Evolutionary conservation across 441 rosid genomes (phyloP).

Genomic region (Populus tomentosa): DNA sequence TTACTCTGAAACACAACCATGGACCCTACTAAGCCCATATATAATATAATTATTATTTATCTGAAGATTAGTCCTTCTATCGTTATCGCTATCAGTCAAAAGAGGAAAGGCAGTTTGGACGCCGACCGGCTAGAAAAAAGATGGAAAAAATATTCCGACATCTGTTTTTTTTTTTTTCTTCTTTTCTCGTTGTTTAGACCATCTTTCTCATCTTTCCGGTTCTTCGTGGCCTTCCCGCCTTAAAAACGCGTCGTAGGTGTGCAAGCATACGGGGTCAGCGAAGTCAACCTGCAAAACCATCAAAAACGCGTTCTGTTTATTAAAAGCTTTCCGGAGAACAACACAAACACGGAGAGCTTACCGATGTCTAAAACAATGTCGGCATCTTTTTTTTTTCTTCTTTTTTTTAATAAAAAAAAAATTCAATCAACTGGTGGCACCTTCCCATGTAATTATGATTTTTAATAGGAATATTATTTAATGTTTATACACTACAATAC

Average conservation of each 20-base stretch:
- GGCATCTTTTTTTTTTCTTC: too few relatives aligned
- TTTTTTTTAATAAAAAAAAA: too few relatives aligned
- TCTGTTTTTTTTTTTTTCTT: too few relatives aligned
- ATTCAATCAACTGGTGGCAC: not conserved
- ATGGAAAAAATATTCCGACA: not conserved
- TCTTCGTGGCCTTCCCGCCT: not conserved
- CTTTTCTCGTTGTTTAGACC: too few relatives aligned
- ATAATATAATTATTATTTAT: too few relatives aligned
- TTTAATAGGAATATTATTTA: not conserved
- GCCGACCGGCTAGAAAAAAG: slow-evolving; percentile 1
- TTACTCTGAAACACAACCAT: not conserved
- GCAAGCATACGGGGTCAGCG: slow-evolving; percentile 25
- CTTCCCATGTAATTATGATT: not conserved
- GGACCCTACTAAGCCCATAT: not conserved
- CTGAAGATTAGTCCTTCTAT: not conserved
- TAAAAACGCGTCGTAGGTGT: slow-evolving; percentile 14
- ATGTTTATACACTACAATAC: not conserved
- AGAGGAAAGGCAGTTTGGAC: not conserved
- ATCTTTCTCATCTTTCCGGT: not conserved
- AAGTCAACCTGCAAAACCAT: slow-evolving; percentile 34
- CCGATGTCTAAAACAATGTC: too few relatives aligned
- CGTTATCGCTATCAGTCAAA: not conserved
- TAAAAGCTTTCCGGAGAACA: not conserved
- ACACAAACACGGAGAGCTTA: too few relatives aligned
- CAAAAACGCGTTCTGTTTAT: not conserved